phyloP scores from a whole-genome alignment of 2,329 filamentous ascomycete species.

The Fusarium lateritium region DNA sequence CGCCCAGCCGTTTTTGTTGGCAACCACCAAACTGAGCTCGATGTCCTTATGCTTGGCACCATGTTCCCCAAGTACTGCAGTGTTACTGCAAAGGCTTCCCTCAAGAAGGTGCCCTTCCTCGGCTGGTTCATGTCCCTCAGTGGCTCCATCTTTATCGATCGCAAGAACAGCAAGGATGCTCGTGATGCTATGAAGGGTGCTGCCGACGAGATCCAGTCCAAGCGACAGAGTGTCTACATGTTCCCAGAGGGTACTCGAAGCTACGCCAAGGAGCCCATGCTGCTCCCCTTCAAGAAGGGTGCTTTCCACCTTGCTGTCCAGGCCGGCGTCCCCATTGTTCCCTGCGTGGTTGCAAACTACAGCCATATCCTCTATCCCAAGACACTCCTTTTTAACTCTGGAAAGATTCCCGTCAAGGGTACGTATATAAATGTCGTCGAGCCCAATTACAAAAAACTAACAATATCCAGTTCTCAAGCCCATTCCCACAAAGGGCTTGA shows the following conservation, averaged over 20 bases:
- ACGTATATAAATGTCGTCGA: slow-evolving; percentile 43
- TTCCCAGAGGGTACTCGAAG: slow-evolving; percentile 95
- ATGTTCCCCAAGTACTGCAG: slow-evolving; percentile 94
- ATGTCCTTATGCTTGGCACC: slow-evolving; percentile 90
- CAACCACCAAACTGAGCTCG: slow-evolving; percentile 97
- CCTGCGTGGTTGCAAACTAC: slow-evolving; percentile 86
- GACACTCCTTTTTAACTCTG: slow-evolving; percentile 75
- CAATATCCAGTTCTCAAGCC: slow-evolving; percentile 77
- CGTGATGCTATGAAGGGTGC: slow-evolving; percentile 89
- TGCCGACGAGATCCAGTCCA: slow-evolving; percentile 80
- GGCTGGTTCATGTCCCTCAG: slow-evolving; percentile 95
- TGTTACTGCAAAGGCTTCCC: slow-evolving; percentile 90
- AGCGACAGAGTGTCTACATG: slow-evolving; percentile 85
- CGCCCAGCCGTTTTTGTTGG: slow-evolving; percentile 92
- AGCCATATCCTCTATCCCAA: slow-evolving; percentile 78
- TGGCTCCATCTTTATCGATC: slow-evolving; percentile 95
- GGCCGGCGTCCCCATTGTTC: slow-evolving; percentile 93
- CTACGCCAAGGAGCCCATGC: slow-evolving; percentile 83
- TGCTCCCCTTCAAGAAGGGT: slow-evolving; percentile 99
- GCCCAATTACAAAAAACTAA: background rate
- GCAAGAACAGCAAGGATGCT: slow-evolving; percentile 85
- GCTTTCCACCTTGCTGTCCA: slow-evolving; percentile 97
- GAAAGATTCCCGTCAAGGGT: slow-evolving; percentile 83
- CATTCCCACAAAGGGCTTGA: slow-evolving; percentile 82
- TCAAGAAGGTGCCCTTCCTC: slow-evolving; percentile 85